Conservation (phyloP, 352 stramenopile genomes). For the Globisporangium viniferum region DNA sequence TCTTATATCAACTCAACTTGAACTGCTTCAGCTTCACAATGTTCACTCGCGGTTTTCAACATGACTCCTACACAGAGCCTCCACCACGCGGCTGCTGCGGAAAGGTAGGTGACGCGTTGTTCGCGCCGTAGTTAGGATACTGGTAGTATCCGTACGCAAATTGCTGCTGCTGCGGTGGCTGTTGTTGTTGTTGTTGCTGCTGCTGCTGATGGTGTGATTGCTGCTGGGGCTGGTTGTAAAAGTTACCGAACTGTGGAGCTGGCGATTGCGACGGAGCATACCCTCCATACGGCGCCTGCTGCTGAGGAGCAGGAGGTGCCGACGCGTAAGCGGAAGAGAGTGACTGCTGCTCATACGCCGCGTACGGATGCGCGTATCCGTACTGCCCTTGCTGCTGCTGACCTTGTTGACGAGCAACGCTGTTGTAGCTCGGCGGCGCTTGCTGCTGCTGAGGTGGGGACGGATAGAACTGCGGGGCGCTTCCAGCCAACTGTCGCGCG, state of each 20-base stretch:
- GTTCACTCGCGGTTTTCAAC: background rate
- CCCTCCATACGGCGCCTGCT: conserved; percentile 22
- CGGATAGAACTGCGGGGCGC: conserved; percentile 39
- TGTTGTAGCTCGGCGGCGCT: conserved; percentile 34
- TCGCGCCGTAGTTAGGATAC: conserved; percentile 29
- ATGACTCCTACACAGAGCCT: conserved; percentile 1
- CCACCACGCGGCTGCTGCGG: background rate
- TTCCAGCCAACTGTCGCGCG: conserved; percentile 49
- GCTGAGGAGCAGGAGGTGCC: conserved; percentile 13
- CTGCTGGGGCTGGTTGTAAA: conserved; percentile 35
- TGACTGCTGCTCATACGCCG: conserved; percentile 45
- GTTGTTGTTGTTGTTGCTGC: conserved; percentile 27
- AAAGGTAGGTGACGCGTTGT: background rate
- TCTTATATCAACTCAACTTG: background rate
- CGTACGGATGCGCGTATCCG: conserved; percentile 28
- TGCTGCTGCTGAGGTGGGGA: conserved; percentile 13
- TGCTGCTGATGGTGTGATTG: background rate
- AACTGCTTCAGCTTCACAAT: background rate
- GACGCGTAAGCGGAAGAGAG: conserved; percentile 5
- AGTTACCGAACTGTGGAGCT: conserved; percentile 37
- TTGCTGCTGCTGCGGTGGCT: conserved; percentile 11
- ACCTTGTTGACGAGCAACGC: conserved; percentile 25
- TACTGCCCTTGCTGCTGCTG: conserved; percentile 25
- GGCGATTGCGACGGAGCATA: conserved; percentile 25
- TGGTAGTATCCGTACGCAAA: conserved; percentile 36